Evolutionary conservation across 192 early-diverging fungal species (phyloP).

Genomic region (Rhizoclosmatium sp.): DNA sequence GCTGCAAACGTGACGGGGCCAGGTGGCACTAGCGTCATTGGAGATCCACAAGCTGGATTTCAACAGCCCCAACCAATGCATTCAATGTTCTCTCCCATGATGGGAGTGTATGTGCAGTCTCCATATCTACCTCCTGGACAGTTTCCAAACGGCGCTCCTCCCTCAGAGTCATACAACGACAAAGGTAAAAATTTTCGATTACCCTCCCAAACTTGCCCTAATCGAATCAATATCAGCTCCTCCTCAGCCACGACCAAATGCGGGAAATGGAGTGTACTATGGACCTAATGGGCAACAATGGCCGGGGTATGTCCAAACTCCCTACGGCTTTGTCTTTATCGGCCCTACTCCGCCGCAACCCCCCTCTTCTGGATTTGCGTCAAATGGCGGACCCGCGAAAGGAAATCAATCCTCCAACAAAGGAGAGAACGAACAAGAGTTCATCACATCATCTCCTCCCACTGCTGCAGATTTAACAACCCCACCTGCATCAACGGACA

Average conservation of each 20-base stretch:
- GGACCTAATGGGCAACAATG: background rate
- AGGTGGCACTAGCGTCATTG: constrained; percentile 72
- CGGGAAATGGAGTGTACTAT: background rate
- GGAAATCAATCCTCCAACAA: background rate
- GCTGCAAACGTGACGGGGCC: constrained; percentile 85
- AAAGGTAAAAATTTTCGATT: background rate
- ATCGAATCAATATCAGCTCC: background rate
- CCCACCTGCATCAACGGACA: background rate
- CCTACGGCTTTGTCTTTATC: background rate
- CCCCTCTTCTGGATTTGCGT: background rate
- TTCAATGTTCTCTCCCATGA: background rate
- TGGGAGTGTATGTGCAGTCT: background rate
- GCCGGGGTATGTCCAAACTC: background rate
- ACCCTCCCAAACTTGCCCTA: background rate
- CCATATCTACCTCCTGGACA: background rate
- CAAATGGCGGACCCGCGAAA: background rate
- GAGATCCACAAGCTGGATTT: constrained; percentile 67
- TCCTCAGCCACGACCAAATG: no score
- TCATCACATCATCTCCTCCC: background rate
- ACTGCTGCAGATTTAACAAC: background rate
- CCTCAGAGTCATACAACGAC: background rate
- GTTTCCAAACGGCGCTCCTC: background rate
- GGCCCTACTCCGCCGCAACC: background rate
- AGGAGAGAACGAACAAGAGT: background rate
- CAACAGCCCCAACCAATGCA: background rate